Evolutionary conservation across 768 basidiomycete genomes (phyloP), one percentile per base, ranked within the genome.

Genomic region (Galerina sulciceps): DNA sequence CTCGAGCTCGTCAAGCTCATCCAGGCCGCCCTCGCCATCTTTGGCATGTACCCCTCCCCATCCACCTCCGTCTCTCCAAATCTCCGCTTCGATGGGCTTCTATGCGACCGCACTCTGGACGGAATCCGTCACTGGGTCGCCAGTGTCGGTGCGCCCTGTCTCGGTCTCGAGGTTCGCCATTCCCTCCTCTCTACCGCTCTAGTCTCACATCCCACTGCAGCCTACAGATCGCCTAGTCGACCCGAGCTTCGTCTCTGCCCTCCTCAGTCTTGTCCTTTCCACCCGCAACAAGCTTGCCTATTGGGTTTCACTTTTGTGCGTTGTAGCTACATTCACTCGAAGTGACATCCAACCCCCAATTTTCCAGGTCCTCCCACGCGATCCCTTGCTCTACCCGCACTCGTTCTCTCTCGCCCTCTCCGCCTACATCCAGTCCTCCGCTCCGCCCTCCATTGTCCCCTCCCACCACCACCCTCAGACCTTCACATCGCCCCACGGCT

Each of bases 31-130:
- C 81, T 94, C 34, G 75, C 80, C 49, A 79, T 93, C 50, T 94
- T 89, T 69, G 91, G 90, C 58, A 75, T 90, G 73, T 90, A 73
- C 52, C 63, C 61, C 37, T 20, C 60, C 38, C 23, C 63, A n/a
- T 62, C 63, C 35, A 41, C 65, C 9, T 54, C 61, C 13, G 57
- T 67, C 6, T 55, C 59, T 41, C 58, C 59, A 34, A 48, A 55
- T 23, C 58, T 68, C 43, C 23, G 60, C 23, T 66, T 82, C 42
- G 86, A 94, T 70, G 92, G 92, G 1, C 77, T 94, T 13, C 73
- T 94, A 20, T 94, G 92, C 67, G 91, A 94, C 70, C 73, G 79
- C 13, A 92, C 92, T 0, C 82, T 91, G 23, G 85, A 88, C 23
- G 91, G 86, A 5, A 82, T 94, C 35, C 78, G 81, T 47, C 76